Evolutionary conservation across 371 early-diverging fungal species (phyloP), one percentile per base, ranked within the genome.

Genomic region (Cokeromyces recurvatus): DNA sequence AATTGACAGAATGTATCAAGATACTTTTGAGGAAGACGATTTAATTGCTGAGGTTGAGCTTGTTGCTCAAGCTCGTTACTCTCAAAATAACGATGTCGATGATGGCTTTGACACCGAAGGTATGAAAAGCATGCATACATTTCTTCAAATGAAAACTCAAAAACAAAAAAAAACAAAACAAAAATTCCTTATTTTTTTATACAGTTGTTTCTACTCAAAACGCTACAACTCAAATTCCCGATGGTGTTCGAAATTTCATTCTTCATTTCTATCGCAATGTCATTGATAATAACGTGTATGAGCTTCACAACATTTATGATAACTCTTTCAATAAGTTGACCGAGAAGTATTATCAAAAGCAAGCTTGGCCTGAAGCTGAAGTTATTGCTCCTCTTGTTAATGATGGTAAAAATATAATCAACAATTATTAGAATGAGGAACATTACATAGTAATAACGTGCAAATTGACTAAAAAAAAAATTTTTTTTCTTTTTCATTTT

Each of bases 281-380:
- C 48, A 55, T 79, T 37, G 86, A 85, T 57, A 85, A 85, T 71
- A 88, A 88, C 43, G 84, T 84, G 21, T 86, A 81, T 60, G 94
- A 95, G 50, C 78, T 94, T 44, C 84, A 89, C 59, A 77, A 80
- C 55, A 82, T 90, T 55, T 96, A 95, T 59, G 97, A 95, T 62
- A 84, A 76, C 59, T 81, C 90, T 32, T 96, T 94, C 82, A 89
- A 89, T 76, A 86, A 88, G 60, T 74, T 95, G 42, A 92, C 94
- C 19, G 94, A 95, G 54, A 87, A 88, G 76, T 93, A 81, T 73
- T 96, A 87, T 61, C 67, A 81, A 36, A 94, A 96, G 77, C 66
- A 79, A 51, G 62, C 90, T 17, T 96, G 97, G 97, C 95, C 97
- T 19, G 90, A 90, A 48, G 86, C 92, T 22, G 90, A 89, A 53